Evolutionary conservation across 495 filamentous ascomycete genomes (phyloP).

Genomic region (Lophium mytilinum): DNA sequence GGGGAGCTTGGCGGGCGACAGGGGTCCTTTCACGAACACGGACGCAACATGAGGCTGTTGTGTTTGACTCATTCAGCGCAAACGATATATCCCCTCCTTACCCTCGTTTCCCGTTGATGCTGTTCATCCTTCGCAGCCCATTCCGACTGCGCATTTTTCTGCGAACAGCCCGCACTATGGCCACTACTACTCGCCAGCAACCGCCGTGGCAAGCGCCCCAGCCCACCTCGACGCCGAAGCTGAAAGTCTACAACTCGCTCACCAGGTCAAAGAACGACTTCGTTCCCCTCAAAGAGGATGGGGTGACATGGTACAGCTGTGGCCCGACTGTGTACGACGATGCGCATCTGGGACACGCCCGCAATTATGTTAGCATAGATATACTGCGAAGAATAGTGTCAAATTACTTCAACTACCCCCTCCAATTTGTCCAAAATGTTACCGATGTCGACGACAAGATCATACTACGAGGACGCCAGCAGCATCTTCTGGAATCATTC

Average conservation of each 20-base stretch:
- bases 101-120: constrained; percentile 15
- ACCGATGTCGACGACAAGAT: constrained; percentile 79
- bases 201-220: constrained; percentile 40
- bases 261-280: constrained; percentile 43
- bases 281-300: constrained; percentile 56
- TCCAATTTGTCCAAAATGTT: constrained; percentile 94
- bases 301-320: constrained; percentile 69
- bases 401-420: constrained; percentile 78
- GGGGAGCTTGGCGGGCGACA: constrained; percentile 7
- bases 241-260: constrained; percentile 20
- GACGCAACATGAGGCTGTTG: not conserved
- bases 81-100: not conserved
- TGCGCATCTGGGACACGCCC: constrained; percentile 75
- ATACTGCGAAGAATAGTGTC: constrained; percentile 80
- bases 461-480: constrained; percentile 72
- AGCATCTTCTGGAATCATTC: constrained; percentile 59
- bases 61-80: constrained; percentile 6
- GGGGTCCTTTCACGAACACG: constrained; percentile 10
- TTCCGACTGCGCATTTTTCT: not conserved
- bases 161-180: constrained; percentile 24
- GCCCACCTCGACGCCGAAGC: constrained; percentile 8
- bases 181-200: constrained; percentile 39
- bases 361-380: constrained; percentile 92
- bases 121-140: constrained; percentile 1
- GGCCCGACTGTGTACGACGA: constrained; percentile 89